These are phyloP conservation scores for Kluyveromyces aestuarii DNA, from an alignment of 805 yeast genomes.

Conservation along the genomic window DNA sequence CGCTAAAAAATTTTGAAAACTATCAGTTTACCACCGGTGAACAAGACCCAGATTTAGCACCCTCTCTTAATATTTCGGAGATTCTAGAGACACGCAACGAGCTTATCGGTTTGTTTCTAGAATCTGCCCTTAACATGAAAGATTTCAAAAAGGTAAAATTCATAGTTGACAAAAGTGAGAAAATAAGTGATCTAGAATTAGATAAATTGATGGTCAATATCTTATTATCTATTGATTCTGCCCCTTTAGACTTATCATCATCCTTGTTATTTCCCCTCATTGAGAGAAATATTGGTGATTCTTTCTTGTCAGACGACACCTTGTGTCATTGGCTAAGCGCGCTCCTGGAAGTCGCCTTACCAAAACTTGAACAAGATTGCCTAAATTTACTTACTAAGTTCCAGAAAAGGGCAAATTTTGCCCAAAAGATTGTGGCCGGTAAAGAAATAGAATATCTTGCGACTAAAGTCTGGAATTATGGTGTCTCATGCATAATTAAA, in stretches of 20 bases:
- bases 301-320: constrained; percentile 5
- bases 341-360: constrained; percentile 11
- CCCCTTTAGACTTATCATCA: constrained; percentile 12
- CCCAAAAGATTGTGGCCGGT: constrained; percentile 1
- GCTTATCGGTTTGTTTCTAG: constrained; percentile 9
- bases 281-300: constrained; percentile 16
- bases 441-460: constrained; percentile 32
- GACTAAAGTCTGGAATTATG: constrained; percentile 32
- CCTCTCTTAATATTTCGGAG: background rate
- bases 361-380: constrained; percentile 5
- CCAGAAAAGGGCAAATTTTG: constrained; percentile 3
- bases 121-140: constrained; percentile 16
- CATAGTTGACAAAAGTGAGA: constrained; percentile 13
- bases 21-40: background rate
- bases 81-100: background rate
- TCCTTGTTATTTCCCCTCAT: constrained; percentile 14
- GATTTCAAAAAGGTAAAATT: constrained; percentile 15
- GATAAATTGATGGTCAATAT: constrained; percentile 19
- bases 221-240: constrained; percentile 6
- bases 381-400: constrained; percentile 7
- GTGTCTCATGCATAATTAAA: constrained; percentile 22
- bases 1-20: background rate
- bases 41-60: background rate
- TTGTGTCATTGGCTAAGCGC: constrained; percentile 26
- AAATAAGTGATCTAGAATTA: constrained; percentile 9